Evolutionary conservation across 1,284 basidiomycete genomes (phyloP), one percentile per base, ranked within the genome.

Genomic region (Ustilago cynodontis): DNA sequence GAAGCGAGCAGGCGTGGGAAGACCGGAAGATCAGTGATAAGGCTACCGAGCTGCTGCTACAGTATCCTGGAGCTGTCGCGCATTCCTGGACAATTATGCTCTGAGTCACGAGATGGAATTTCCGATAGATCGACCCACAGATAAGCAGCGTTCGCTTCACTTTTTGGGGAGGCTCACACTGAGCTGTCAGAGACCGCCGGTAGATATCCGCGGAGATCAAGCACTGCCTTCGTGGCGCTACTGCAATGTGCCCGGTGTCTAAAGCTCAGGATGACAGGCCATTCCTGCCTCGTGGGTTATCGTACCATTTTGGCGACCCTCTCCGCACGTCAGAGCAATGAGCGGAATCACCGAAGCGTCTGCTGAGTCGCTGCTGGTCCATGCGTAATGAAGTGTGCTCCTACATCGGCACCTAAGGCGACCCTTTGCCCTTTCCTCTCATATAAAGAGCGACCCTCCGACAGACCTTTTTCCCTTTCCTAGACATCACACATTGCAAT

Each of bases 101-200:
- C 56, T 58, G 63, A 59, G 56, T 65, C 63, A 65, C 41, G 31
- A 47, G 49, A 41, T 47, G 63, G 63, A 65, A 65, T 65, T 59
- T 58, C 37, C 37, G 47, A 29, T 33, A 33, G 22, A 31, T 39
- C 29, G 26, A 49, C 24, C 37, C 47, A 47, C 47, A 49, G 52
- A 56, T 31, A 35, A n/a, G 24, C 20, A 22, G 1, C 47, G 20
- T 24, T 45, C 22, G 43, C 43, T 45, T 45, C 43, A 22, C 43
- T 45, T 55, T 55, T 53, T 57, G 33, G 37, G 59, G 56, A 26
- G 5, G 31, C 11, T 51, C 3, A 6, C 31, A 6, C 31, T 41
- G 13, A 35, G 13, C 62, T 71, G 68, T 71, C 68, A 24, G 64
- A 71, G 60, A 65, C 31, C 58, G 68, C 68, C 29, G 45, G 22